Evolutionary conservation across 176 grass and related monocot genomes (phyloP).

Genomic region (Olyra latifolia): DNA sequence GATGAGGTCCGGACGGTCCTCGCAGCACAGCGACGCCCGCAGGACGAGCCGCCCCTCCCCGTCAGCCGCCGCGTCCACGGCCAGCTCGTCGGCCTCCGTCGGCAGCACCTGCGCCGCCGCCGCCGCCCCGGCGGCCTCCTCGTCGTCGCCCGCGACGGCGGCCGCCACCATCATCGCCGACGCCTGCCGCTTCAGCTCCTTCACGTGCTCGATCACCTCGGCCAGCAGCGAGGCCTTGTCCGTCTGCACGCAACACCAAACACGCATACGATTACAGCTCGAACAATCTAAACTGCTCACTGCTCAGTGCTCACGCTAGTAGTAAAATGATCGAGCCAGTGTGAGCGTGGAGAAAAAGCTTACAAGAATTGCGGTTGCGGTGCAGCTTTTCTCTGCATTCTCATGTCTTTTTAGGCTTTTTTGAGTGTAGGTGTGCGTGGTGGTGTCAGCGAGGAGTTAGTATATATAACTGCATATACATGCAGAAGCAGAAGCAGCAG

Average conservation of each 20-base stretch:
- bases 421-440: conserved; percentile 26
- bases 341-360: conserved; percentile 44
- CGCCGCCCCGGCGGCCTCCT: not conserved
- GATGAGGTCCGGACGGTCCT: conserved; percentile 87
- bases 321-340: conserved; percentile 25
- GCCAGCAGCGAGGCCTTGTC: conserved; percentile 96
- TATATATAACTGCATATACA: not conserved
- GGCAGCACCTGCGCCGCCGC: conserved; percentile 72
- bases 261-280: conserved; percentile 13
- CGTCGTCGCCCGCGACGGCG: not conserved
- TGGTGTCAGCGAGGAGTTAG: not conserved
- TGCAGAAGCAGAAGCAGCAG: conserved; percentile 40
- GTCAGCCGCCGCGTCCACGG: conserved; percentile 60
- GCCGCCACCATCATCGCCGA: conserved; percentile 59
- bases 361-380: conserved; percentile 25
- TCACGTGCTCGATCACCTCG: conserved; percentile 95
- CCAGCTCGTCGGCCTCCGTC: conserved; percentile 86
- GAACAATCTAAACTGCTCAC: not conserved
- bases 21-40: conserved; percentile 87
- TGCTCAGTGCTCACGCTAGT: not conserved
- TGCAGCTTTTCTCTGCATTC: conserved; percentile 52
- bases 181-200: conserved; percentile 95
- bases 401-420: conserved; percentile 52
- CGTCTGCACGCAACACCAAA: conserved; percentile 44
- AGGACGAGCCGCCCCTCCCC: conserved; percentile 59